Percentiles rank a stretch among this genome's conserved stretches.
phyloP scores from a whole-genome alignment of 768 basidiomycete genomes.

The Termitomyces sp. region DNA sequence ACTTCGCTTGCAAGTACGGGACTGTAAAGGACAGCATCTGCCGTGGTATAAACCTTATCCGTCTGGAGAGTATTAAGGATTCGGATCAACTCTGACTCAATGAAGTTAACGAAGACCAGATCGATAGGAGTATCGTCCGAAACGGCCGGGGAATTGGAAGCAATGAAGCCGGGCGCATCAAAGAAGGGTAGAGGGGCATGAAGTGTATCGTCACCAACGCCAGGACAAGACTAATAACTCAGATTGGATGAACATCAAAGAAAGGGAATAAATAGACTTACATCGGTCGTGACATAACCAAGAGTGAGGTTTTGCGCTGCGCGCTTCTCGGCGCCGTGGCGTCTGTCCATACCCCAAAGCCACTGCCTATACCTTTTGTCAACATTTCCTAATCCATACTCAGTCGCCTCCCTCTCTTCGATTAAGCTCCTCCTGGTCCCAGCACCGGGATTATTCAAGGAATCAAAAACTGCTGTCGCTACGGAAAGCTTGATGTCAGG shows the following conservation, averaged over 20 bases:
- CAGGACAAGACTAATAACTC: constrained; percentile 54
- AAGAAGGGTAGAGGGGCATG: constrained; percentile 62
- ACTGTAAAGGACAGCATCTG: constrained; percentile 43
- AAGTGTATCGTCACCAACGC: constrained; percentile 66
- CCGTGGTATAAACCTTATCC: constrained; percentile 40
- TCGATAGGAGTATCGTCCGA: constrained; percentile 52
- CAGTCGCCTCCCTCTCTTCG: constrained; percentile 28
- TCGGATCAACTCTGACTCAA: constrained; percentile 43
- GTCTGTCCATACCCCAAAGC: constrained; percentile 52
- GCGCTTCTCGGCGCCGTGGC: constrained; percentile 31
- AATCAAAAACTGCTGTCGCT: constrained; percentile 49
- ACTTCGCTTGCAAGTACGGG: constrained; percentile 43
- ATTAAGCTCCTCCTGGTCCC: constrained; percentile 10
- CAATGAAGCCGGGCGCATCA: constrained; percentile 52
- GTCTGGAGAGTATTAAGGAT: constrained; percentile 58
- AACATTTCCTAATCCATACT: constrained; percentile 1
- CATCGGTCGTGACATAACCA: constrained; percentile 62
- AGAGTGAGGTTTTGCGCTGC: constrained; percentile 52
- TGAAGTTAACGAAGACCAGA: constrained; percentile 74
- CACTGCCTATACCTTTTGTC: constrained; percentile 28
- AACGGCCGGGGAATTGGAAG: constrained; percentile 48
- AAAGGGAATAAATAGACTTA: background rate
- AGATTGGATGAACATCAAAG: background rate
- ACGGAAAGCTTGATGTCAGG: constrained; percentile 44
- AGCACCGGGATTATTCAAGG: constrained; percentile 37